Base-by-base conservation (phyloP, 371 early-diverging fungal species). In the Apophysomyces variabilis region DNA sequence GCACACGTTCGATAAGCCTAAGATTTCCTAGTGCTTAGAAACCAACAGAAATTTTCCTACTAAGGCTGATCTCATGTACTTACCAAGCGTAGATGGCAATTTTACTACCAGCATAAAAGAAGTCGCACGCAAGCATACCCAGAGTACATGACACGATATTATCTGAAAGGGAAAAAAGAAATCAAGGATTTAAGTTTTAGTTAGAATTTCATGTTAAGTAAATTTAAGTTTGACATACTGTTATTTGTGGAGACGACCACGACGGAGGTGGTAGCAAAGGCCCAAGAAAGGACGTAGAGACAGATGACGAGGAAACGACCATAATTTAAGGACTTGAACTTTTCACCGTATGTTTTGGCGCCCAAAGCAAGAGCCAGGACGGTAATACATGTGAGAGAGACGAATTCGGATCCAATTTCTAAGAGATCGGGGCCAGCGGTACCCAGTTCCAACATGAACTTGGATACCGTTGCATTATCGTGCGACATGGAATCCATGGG, bases 51-150 rank as follows among this genome's bases (percentile, higher is more conserved):
- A 13, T 0, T 13, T 47, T 47, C n/a, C 1, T 26, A 3, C 32
- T 26, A 26, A 26, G 32, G 3, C 32, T 26, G 32, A 26, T 18
- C 3, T 47, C 18, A 47, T 18, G 3, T 13, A 60, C 62, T 62
- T 74, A 68, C 81, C 82, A 81, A 38, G 77, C 79, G 57, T 81
- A 82, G 37, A 74, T 77, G 38, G 65, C 72, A 59, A 82, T 70
- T 47, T 82, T 82, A 69, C 78, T 82, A 41, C 78, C 82, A 44
- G 79, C 78, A 62, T 82, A 82, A 63, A 79, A 82, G 43, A 79
- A 61, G 64, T 78, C 78, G 58, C 82, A 82, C 14, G 76, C 67
- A 45, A 78, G 69, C 70, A 82, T 82, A 43, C 74, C 79, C n/a
- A 78, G 45, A 11, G 79, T 75, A 61, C 82, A 82, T 11, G 82